Conservation (phyloP, 2,329 filamentous ascomycete species). For the Plenodomus lindquistii region DNA sequence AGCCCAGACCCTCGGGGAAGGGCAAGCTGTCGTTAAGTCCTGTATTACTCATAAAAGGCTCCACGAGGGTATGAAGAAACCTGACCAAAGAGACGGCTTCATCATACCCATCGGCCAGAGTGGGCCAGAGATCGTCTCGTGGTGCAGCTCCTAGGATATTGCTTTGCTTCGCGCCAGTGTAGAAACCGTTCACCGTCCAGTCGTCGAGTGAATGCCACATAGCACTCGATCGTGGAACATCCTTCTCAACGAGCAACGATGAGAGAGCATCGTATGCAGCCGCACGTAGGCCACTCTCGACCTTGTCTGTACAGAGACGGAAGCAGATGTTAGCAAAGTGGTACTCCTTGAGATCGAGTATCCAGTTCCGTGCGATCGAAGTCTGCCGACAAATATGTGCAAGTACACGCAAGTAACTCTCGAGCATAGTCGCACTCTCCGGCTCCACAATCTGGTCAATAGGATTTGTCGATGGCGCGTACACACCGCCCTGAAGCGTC, state of each 20-base stretch:
- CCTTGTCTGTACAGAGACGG: constrained; percentile 74
- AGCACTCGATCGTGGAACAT: constrained; percentile 64
- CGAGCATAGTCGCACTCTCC: constrained; percentile 94
- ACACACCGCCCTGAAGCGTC: constrained; percentile 65
- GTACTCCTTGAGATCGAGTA: constrained; percentile 69
- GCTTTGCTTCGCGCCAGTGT: constrained; percentile 36
- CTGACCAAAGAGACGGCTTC: constrained; percentile 83
- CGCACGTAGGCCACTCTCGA: constrained; percentile 77
- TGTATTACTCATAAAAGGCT: constrained; percentile 64
- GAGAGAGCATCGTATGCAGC: constrained; percentile 80
- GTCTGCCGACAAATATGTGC: constrained; percentile 80
- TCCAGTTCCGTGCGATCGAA: constrained; percentile 69
- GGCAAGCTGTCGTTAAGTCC: constrained; percentile 75
- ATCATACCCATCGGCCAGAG: constrained; percentile 78
- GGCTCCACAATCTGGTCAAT: constrained; percentile 74
- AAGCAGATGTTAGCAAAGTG: constrained; percentile 75
- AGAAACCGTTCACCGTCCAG: constrained; percentile 62
- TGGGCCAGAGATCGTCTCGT: constrained; percentile 63
- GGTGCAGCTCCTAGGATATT: constrained; percentile 25
- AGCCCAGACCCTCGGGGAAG: constrained; percentile 84
- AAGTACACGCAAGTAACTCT: constrained; percentile 88
- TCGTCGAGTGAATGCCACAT: constrained; percentile 83
- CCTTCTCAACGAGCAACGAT: constrained; percentile 76
- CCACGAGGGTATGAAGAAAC: constrained; percentile 72
- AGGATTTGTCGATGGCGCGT: constrained; percentile 36